Base-by-base conservation (phyloP, 495 filamentous ascomycete species). In the Penicillium psychrofluorescens region DNA sequence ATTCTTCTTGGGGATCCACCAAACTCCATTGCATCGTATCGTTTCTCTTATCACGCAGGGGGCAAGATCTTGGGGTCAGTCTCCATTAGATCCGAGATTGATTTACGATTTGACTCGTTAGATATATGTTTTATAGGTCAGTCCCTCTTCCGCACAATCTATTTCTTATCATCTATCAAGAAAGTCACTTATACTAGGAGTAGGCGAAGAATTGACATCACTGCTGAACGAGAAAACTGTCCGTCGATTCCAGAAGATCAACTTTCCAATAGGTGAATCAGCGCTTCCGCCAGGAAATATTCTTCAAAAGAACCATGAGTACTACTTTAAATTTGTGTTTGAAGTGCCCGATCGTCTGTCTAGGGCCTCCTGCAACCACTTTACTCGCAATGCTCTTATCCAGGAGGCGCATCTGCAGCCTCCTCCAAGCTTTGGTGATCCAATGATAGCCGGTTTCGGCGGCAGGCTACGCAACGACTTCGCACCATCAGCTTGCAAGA, bases 311-410 rank as follows among this genome's bases (percentile, higher is more conserved):
- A 80, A 75, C 4, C 59, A 58, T 38, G 75, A 62, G 15, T 81
- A 83, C 59, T 75, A 60, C 8, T 74, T 89, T 41, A 79, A 80
- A 2, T 91, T 88, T 64, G 74, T 75, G 45, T 91, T 91, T 53
- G 76, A 81, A n/a, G 75, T 90, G 22, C 84, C 86, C 0, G 66
- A 70, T 36, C 77, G 80, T 10, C 71, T 88, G 27, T 74, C 81
- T 27, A 71, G 76, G 8, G 64, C 67, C 35, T 66, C 71, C 11
- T 80, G 77, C 58, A 68, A 58, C 46, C 75, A 79, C 48, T 15
- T 42, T 6, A 54, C 58, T 7, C 40, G 60, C 13, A 34, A 45
- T 35, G 36, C 47, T 5, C 66, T 75, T 28, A 66, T 88, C 15
- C 74, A 72, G 42, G 74, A 81, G 36, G 74, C 76, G 8, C 86